Conservation (phyloP, 768 basidiomycete species). For the Rhodotorula toruloides region DNA sequence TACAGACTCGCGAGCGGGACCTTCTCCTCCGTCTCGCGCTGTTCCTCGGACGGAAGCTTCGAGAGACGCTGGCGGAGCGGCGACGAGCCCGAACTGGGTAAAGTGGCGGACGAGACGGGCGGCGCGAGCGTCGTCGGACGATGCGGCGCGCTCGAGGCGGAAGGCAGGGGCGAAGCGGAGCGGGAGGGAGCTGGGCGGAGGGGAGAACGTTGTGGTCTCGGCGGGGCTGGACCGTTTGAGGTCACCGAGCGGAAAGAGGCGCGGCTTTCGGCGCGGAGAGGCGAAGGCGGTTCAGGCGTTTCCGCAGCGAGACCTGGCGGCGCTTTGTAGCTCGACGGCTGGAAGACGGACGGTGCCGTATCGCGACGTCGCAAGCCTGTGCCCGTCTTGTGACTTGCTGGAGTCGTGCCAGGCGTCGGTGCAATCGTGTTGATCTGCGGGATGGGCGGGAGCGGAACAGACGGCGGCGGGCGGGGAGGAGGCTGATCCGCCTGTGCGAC, state of each 20-base stretch:
- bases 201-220: neutral
- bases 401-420: neutral
- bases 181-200: neutral
- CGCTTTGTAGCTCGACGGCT: too few species aligned
- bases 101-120: too few species aligned
- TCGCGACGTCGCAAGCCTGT: neutral
- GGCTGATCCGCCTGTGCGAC: neutral
- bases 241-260: neutral
- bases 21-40: neutral
- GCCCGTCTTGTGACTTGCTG: neutral
- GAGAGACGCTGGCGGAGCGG: neutral
- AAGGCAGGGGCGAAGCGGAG: neutral
- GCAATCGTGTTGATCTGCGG: neutral
- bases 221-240: neutral
- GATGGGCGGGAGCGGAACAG: neutral
- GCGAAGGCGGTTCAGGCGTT: neutral
- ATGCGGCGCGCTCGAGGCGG: neutral
- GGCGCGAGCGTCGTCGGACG: neutral
- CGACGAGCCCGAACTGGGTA: too few species aligned
- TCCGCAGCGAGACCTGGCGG: neutral
- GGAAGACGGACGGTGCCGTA: too few species aligned
- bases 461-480: neutral
- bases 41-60: neutral
- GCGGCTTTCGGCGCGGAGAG: neutral
- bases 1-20: constrained; percentile 43